Evolutionary conservation across 108 stramenopile species (phyloP), one percentile per base, ranked within the genome.

Genomic region (Skeletonema grethae): DNA sequence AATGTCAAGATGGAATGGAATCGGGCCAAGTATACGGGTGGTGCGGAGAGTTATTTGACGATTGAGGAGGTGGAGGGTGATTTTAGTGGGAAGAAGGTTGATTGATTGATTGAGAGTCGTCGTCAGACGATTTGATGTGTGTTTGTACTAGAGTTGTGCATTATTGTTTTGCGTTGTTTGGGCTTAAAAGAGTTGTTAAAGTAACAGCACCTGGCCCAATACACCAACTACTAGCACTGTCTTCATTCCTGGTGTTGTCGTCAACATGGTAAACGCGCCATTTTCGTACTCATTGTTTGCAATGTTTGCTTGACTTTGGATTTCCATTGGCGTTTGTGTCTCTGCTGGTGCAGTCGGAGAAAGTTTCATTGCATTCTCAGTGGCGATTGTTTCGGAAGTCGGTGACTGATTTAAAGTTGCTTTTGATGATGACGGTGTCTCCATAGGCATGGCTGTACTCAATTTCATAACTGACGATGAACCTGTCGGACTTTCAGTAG

Each of bases 1-100:
- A 62, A 63, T 66, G 64, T 79, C 15, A 67, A 41, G 25, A 72
- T 79, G 78, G 66, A 64, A 57, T 79, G 78, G 78, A 79, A 79
- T 68, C 63, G 43, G 43, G 15, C 45, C 0, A 38, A 45, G 18
- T 10, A 18, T 39, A 66, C 50, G 32, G 78, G 67, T 22, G 77
- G 65, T 13, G 78, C 53, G 0, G 78, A 79, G 53, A 72, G 70
- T 39, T 79, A 57, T 70, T 72, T 79, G 67, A 79, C 69, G 20
- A 72, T 79, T 67, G 78, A 79, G 53, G 78, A 79, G 71, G 43
- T 39, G 16, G 61, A 50, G 36, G 32, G 45, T 5, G 63, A 32
- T 6, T 32, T 34, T n/a, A 64, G 38, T 46, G 24, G 65, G 34
- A 58, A 75, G 18, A 75, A 75, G 34, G 65, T 75, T 55, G 73